Evolutionary conservation across 1,139 yeast genomes (phyloP).

Genomic region (Magnusiomyces tetraspermus): DNA sequence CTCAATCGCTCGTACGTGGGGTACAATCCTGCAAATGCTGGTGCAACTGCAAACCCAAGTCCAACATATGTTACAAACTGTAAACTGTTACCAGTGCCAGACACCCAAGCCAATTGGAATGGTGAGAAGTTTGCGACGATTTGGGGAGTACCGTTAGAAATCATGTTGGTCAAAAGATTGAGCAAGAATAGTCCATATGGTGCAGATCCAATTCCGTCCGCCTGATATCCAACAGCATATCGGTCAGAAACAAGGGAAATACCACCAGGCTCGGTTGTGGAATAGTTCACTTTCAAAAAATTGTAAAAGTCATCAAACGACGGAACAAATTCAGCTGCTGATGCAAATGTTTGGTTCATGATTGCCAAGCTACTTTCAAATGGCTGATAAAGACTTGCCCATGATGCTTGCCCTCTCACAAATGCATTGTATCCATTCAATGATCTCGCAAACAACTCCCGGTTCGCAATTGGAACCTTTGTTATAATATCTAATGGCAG

Average conservation of each 20-base stretch:
- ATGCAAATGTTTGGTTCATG: slow-evolving; percentile 2
- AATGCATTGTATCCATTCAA: slow-evolving; percentile 18
- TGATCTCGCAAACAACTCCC: slow-evolving; percentile 7
- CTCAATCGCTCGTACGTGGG: slow-evolving; percentile 33
- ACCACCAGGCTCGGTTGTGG: slow-evolving; percentile 29
- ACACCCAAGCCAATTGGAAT: slow-evolving; percentile 29
- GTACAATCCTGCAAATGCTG: slow-evolving; percentile 31
- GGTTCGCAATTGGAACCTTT: slow-evolving; percentile 18
- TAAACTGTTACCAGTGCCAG: slow-evolving; percentile 28
- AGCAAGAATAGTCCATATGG: slow-evolving; percentile 23
- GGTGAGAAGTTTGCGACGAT: slow-evolving; percentile 30
- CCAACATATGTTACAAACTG: slow-evolving; percentile 32
- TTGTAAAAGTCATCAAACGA: slow-evolving; percentile 18
- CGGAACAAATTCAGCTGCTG: slow-evolving; percentile 13
- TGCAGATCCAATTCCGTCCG: slow-evolving; percentile 20
- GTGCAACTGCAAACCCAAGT: slow-evolving; percentile 31
- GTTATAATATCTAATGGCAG: slow-evolving; percentile 14
- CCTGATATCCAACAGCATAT: slow-evolving; percentile 24
- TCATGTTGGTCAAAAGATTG: slow-evolving; percentile 27
- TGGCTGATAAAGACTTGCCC: background rate
- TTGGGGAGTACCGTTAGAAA: slow-evolving; percentile 25
- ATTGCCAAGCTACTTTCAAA: slow-evolving; percentile 7
- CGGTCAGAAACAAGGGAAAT: slow-evolving; percentile 19
- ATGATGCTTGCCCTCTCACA: slow-evolving; percentile 17
- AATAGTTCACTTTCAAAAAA: slow-evolving; percentile 19